Evolutionary conservation across 1,139 yeast genomes (phyloP), one percentile per base, ranked within the genome.

Genomic region (Trichomonascaceae sp.): DNA sequence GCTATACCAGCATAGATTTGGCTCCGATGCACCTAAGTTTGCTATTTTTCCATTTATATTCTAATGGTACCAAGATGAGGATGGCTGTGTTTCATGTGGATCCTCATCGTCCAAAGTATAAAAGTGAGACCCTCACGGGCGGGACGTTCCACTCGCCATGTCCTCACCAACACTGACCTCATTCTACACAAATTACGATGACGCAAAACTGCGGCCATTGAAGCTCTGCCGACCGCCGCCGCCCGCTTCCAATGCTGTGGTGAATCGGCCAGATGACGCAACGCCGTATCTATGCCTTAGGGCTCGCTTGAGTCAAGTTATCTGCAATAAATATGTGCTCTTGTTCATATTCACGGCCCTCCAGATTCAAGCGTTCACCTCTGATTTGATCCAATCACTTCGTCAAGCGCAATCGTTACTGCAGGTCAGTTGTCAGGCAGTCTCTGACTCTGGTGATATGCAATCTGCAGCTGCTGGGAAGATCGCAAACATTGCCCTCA

Each of bases 1-100:
- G 11, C 82, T 60, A 51, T 84, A 84, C 51, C 49, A 56, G 27
- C 27, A 32, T 5, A 39, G 46, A 40, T 49, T 47, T 30, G 39
- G 39, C 13, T 16, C 16, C 2, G 18, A 16, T 13, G 11, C 23
- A 36, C 52, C 56, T 28, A 40, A 40, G 39, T 44, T 51, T 51
- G 48, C 54, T 2, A 35, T 51, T 3, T 20, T 49, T 9, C 56
- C 55, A 3, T 34, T 37, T 9, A 13, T 50, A 5, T 36, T 39
- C 27, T 48, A 33, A 34, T 11, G 11, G 23, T 20, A 6, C 11
- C 30, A 27, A 5, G 6, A 29, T 3, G 13, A 22, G 9, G 16
- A 16, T 5, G n/a, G n/a, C 26, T 16, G 13, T 26, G 28, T 27
- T 17, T 23, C 26, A 32, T 28, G n/a, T 17, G 16, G 31, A n/a